Conservation (phyloP, 176 grass and related monocot species). For the Avena eriantha region DNA sequence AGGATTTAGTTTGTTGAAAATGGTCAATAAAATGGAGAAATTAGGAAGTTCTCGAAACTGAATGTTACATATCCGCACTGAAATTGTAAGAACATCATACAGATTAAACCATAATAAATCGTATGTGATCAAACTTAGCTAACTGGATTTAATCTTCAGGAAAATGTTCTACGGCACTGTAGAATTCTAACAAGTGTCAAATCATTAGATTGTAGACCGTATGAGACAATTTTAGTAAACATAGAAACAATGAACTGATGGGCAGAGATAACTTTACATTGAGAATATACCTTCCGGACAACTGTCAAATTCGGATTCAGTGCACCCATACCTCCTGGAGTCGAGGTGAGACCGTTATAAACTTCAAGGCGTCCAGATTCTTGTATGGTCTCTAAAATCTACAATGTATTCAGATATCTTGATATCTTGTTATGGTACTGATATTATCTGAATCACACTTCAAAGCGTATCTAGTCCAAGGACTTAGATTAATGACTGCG, state of each 20-base stretch:
- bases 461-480: conserved; percentile 35
- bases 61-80: no score
- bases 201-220: conserved; percentile 63
- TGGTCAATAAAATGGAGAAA: no score
- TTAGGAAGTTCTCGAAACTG: no score
- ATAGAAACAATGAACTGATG: not conserved
- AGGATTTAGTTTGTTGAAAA: no score
- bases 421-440: not conserved
- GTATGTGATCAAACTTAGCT: no score
- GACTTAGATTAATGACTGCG: conserved; percentile 76
- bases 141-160: no score
- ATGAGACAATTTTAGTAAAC: conserved; percentile 39
- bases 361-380: conserved; percentile 83
- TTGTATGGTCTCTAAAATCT: conserved; percentile 94
- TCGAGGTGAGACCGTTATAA: conserved; percentile 89
- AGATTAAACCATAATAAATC: no score
- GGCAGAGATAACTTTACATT: conserved; percentile 17
- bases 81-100: no score
- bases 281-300: conserved; percentile 85
- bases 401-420: conserved; percentile 43
- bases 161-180: no score
- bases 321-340: conserved; percentile 86
- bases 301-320: conserved; percentile 92
- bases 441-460: not conserved
- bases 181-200: no score